Base-by-base conservation (phyloP, 495 filamentous ascomycete species). In the Immersiella caudata region DNA sequence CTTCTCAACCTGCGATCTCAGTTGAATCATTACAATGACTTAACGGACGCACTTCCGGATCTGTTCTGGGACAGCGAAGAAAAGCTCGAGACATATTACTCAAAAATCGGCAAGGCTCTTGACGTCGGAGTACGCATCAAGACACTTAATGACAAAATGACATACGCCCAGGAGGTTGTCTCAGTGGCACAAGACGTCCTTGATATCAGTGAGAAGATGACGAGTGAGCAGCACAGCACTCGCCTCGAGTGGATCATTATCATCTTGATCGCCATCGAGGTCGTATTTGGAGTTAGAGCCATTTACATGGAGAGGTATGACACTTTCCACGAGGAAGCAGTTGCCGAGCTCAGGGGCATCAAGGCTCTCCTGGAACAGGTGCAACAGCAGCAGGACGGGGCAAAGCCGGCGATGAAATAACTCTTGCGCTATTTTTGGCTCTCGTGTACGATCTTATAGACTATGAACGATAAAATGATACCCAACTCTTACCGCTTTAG, bases 201-300 rank as follows among this genome's bases (percentile, higher is more conserved):
- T 14, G 91, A 88, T 68, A 93, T 97, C n/a, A 81, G 96, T 22
- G 84, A 96, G 64, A 93, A 97, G 75, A 89, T 91, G 73, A 82
- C 96, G 67, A 97, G 93, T 75, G 94, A 98, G 81, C 90, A 88
- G 68, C 92, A 97, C 77, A 89, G 91, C 11, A 86, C 93, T 16
- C 81, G 91, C 50, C 79, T 99, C n/a, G 95, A 98, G 79, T 96
- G 93, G 93, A 93, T 96, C 74, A 97, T 99, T 71, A 99, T 99
- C 72, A 85, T 90, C 7, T 83, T 99, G 65, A 99, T 99, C 78
- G 86, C 91, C 0, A 90, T 98, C 49, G 95, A 99, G 78, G 93
- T 97, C 21, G 71, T 89, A 12, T 93, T 87, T 71, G 84, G 82
- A 71, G 72, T 87, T 65, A 74, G 84, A 60, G 77, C 80, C 60